Evolutionary conservation across 2,329 filamentous ascomycete species (phyloP).

Genomic region (Xylariaceae sp.): DNA sequence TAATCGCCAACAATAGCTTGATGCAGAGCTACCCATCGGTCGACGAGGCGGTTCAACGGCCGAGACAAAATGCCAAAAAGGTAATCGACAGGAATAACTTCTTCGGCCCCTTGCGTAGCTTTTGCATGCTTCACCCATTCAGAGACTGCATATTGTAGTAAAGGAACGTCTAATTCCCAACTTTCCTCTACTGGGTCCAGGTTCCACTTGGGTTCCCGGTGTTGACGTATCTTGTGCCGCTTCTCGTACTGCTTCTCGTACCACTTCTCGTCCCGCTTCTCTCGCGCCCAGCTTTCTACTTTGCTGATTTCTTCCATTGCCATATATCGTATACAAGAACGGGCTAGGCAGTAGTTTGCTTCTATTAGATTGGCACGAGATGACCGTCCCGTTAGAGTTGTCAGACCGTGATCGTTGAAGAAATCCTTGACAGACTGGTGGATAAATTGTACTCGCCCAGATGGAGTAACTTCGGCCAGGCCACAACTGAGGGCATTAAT

Average conservation of each 20-base stretch:
- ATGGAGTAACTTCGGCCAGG: background rate
- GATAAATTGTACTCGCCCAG: background rate
- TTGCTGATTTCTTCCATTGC: background rate
- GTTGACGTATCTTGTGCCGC: too few species aligned
- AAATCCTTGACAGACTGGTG: conserved; percentile 11
- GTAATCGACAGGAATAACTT: too few species aligned
- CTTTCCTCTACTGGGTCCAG: too few species aligned
- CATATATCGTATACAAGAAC: conserved; percentile 2
- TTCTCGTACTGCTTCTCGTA: too few species aligned
- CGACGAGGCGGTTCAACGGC: too few species aligned
- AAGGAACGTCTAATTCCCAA: too few species aligned
- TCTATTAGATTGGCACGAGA: background rate
- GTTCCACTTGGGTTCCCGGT: too few species aligned
- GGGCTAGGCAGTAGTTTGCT: conserved; percentile 1
- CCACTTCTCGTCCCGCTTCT: too few species aligned
- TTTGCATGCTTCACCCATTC: background rate
- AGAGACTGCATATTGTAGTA: background rate
- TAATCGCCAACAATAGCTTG: too few species aligned
- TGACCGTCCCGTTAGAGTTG: background rate
- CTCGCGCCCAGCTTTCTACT: background rate
- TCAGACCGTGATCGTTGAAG: background rate
- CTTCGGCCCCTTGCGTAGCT: too few species aligned
- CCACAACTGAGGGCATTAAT: background rate
- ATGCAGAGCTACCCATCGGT: too few species aligned
- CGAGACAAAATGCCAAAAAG: too few species aligned